A percentile compares a stretch with the other conserved stretches of the same genome.
Conservation (phyloP, 129 eudicot genomes). For the Deinandra increscens region DNA sequence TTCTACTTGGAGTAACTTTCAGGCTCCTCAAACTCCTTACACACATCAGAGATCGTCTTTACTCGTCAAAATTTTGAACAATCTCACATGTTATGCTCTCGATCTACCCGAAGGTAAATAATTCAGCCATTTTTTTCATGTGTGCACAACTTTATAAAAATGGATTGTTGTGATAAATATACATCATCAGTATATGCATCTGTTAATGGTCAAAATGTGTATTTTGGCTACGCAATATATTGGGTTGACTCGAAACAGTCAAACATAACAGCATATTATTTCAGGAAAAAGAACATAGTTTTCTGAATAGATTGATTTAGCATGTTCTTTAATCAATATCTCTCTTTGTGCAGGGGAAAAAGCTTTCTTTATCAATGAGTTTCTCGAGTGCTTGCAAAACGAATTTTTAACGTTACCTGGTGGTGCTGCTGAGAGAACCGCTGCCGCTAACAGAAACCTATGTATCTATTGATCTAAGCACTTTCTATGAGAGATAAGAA, state of each 20-base stretch:
- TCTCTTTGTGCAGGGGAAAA: constrained; percentile 51
- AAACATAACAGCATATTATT: background rate
- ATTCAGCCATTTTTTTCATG: background rate
- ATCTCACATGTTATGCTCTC: constrained; percentile 69
- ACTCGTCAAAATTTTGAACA: constrained; percentile 72
- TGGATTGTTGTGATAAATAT: background rate
- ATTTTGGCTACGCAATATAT: background rate
- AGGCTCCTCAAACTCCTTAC: constrained; percentile 50
- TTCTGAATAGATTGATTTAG: background rate
- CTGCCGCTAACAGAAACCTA: constrained; percentile 47
- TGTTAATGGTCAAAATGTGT: background rate
- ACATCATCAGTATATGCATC: background rate
- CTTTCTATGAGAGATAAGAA: background rate
- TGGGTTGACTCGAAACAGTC: constrained; percentile 7
- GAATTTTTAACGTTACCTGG: constrained; percentile 12
- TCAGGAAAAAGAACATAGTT: background rate
- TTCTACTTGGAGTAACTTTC: constrained; percentile 34
- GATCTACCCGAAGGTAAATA: constrained; percentile 60
- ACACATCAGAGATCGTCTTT: constrained; percentile 78
- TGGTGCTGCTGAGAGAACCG: constrained; percentile 41
- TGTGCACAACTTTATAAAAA: background rate
- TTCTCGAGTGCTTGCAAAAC: constrained; percentile 48
- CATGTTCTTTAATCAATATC: constrained; percentile 1
- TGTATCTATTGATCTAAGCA: constrained; percentile 36
- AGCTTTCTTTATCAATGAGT: constrained; percentile 54